Base-by-base conservation (phyloP, 495 filamentous ascomycete genomes). In the Penicillium canariense region DNA sequence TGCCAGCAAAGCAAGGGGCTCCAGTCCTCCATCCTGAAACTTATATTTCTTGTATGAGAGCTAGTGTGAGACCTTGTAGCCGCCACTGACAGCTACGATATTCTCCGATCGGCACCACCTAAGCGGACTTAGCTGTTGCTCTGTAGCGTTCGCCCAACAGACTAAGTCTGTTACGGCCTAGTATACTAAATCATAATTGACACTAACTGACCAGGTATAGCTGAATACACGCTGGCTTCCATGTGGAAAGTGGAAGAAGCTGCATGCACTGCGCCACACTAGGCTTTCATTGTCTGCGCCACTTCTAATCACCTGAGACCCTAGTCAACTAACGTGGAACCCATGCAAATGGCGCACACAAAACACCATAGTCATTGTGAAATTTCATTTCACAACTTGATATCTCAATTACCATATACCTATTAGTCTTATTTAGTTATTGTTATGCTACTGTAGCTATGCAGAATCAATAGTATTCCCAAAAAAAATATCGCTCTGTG, bases 251-350 rank as follows among this genome's bases (percentile, higher is more conserved):
- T 26, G 10, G 40, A 23, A 22, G 30, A 38, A 46, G 34, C 38
- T 53, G 40, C 50, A 53, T 36, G 50, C 50, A 53, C 50, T 53
- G 50, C 50, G 50, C 50, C 50, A 52, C 50, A 53, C 17, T 38
- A 11, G 20, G 10, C 1, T 10, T 26, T 15, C 18, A 15, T 38
- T 50, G 47, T 12, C 10, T 45, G 39, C 40, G 40, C 50, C 50
- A 53, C 50, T 45, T 38, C 14, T 42, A 2, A 34, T 50, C 22
- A 22, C 35, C 48, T 50, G 35, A 39, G 48, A 34, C 48, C 36
- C 36, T 12, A 20, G 0, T 12, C 25, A 14, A 1, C 22, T 22
- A 18, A 9, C 2, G 5, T 5, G 10, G 1, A 25, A 14, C n/a
- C n/a, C n/a, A n/a, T n/a, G n/a, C n/a, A n/a, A n/a, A n/a, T n/a